Conservation (phyloP, 106 monocot genomes). For the Triglochin maritima region DNA sequence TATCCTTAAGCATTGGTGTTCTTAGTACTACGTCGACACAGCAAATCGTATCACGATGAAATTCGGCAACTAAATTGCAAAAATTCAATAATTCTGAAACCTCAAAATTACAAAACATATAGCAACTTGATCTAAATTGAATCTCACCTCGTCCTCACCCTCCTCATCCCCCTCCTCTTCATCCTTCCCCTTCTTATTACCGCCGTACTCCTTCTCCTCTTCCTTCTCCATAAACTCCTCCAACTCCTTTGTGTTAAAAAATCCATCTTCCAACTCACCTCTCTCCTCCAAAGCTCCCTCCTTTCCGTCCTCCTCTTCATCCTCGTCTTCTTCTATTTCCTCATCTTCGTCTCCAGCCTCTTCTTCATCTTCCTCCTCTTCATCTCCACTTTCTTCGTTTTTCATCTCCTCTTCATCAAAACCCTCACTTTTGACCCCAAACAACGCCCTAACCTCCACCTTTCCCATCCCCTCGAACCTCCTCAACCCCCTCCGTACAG, state of each 20-base stretch:
- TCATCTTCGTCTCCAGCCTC: slow-evolving; percentile 18
- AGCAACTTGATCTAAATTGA: neutral
- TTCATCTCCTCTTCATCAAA: slow-evolving; percentile 16
- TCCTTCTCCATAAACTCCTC: slow-evolving; percentile 43
- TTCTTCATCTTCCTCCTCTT: slow-evolving; percentile 14
- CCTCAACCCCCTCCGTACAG: neutral
- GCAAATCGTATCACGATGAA: neutral
- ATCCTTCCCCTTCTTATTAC: slow-evolving; percentile 18
- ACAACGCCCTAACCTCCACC: slow-evolving; percentile 1
- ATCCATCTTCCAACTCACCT: slow-evolving; percentile 28
- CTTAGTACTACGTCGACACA: neutral
- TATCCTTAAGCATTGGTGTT: neutral
- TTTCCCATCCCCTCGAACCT: slow-evolving; percentile 7
- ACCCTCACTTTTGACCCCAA: slow-evolving; percentile 9
- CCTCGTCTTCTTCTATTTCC: slow-evolving; percentile 15
- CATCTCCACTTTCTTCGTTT: slow-evolving; percentile 6
- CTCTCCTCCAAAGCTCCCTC: slow-evolving; percentile 11
- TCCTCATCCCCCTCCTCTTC: slow-evolving; percentile 15
- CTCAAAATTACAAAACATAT: neutral
- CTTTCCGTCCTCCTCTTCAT: slow-evolving; percentile 13
- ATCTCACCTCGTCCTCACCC: neutral
- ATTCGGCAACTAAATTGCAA: neutral
- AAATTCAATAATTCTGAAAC: neutral
- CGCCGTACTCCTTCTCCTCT: slow-evolving; percentile 56
- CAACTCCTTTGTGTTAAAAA: slow-evolving; percentile 55